A percentile compares a stretch with the other conserved stretches of the same genome.
Evolutionary conservation across 345 rosid species (phyloP).

Genomic region (Erodium maritimum): DNA sequence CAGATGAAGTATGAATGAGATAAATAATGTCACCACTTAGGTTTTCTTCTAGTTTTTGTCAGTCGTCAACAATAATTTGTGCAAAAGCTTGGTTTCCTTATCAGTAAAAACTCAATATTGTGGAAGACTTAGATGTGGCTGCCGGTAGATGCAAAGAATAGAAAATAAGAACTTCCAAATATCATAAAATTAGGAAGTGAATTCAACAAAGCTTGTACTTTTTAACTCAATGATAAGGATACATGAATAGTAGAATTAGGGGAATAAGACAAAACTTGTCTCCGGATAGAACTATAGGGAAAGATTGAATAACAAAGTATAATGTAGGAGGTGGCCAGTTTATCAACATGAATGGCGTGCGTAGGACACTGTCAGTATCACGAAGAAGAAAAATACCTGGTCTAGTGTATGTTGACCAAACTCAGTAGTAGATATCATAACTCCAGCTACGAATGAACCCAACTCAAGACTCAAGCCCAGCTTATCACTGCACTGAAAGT

Average conservation of each 20-base stretch:
- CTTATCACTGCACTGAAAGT: conserved; percentile 98
- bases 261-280: too few relatives aligned
- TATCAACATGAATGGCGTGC: conserved; percentile 1
- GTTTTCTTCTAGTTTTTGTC: too few relatives aligned
- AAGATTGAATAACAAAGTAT: neutral
- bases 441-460: conserved; percentile 98
- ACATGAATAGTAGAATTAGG: too few relatives aligned
- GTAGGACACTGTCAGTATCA: neutral
- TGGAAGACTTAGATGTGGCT: too few relatives aligned
- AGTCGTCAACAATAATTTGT: too few relatives aligned
- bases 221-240: too few relatives aligned
- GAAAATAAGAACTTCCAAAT: neutral
- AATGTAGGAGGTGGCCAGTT: neutral
- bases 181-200: neutral
- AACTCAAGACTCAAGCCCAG: conserved; percentile 98
- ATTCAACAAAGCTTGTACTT: too few relatives aligned
- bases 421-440: conserved; percentile 95
- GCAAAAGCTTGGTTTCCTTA: too few relatives aligned
- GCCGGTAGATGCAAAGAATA: neutral
- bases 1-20: too few relatives aligned
- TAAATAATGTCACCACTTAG: too few relatives aligned
- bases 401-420: conserved; percentile 92
- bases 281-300: neutral
- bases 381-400: conserved; percentile 56
- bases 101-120: too few relatives aligned